phyloP scores from a whole-genome alignment of 2,329 filamentous ascomycete genomes.

The Monilinia fructigena region DNA sequence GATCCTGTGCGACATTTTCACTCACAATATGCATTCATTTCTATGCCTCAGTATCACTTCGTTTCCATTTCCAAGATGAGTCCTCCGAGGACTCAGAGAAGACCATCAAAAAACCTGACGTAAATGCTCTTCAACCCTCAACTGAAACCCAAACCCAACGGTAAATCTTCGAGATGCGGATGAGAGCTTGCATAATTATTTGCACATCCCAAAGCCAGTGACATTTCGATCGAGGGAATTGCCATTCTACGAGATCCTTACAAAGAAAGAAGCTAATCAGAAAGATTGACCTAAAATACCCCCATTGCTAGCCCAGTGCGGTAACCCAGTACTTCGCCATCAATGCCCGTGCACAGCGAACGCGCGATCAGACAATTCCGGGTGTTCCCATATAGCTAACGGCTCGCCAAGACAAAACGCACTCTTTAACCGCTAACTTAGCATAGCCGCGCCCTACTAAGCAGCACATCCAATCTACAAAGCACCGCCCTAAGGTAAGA shows the following conservation, averaged over 20 bases:
- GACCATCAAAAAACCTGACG: not conserved
- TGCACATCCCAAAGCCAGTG: slow-evolving; percentile 25
- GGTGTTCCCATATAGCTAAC: no score
- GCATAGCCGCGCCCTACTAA: no score
- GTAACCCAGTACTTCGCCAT: no score
- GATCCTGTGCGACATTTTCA: not conserved
- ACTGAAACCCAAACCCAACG: not conserved
- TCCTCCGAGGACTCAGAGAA: not conserved
- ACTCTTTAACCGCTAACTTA: no score
- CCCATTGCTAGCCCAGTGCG: slow-evolving; percentile 50
- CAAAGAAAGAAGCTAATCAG: slow-evolving; percentile 39
- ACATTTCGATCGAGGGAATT: slow-evolving; percentile 36
- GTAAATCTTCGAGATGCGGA: slow-evolving; percentile 30
- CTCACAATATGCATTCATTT: not conserved
- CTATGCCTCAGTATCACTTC: not conserved
- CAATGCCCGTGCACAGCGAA: no score
- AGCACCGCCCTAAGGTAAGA: no score
- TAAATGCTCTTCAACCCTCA: not conserved
- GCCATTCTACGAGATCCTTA: slow-evolving; percentile 34
- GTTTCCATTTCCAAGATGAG: not conserved
- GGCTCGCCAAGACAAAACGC: no score
- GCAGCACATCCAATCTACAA: no score
- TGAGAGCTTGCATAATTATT: slow-evolving; percentile 25
- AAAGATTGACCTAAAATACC: slow-evolving; percentile 66
- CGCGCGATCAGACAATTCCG: no score